phyloP scores from a whole-genome alignment of 1,284 basidiomycete species.

The Ganoderma leucocontextum region DNA sequence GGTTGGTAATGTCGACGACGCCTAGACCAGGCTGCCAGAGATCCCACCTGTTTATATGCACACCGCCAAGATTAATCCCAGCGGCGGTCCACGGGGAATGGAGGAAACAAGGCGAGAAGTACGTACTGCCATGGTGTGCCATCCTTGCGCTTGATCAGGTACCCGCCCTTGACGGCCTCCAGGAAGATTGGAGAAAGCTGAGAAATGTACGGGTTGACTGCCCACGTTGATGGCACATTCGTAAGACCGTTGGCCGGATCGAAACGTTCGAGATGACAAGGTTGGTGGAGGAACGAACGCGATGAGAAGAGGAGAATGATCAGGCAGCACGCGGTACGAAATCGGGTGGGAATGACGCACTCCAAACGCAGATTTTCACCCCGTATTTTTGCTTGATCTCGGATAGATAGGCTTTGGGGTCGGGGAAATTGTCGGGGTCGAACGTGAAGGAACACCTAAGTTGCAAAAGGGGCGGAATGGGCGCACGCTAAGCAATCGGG shows the following conservation, averaged over 20 bases:
- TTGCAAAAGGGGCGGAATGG: not conserved
- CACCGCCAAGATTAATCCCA: not conserved
- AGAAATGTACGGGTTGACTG: constrained; percentile 75
- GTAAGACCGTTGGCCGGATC: too few relatives aligned
- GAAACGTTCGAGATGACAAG: not conserved
- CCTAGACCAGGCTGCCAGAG: constrained; percentile 79
- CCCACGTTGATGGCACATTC: not conserved
- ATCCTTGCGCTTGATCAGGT: constrained; percentile 74
- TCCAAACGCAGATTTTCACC: constrained; percentile 81
- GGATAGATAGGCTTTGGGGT: constrained; percentile 71
- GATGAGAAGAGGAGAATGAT: not conserved
- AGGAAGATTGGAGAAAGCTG: constrained; percentile 76
- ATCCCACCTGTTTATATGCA: constrained; percentile 58
- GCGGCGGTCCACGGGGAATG: not conserved
- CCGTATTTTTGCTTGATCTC: constrained; percentile 75
- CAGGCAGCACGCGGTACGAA: constrained; percentile 1
- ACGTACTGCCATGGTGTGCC: constrained; percentile 78
- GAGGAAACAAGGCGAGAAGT: not conserved
- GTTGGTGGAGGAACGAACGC: not conserved
- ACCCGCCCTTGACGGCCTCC: constrained; percentile 71
- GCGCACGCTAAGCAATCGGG: not conserved
- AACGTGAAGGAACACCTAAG: constrained; percentile 78
- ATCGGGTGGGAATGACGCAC: constrained; percentile 48
- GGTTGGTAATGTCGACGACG: constrained; percentile 78
- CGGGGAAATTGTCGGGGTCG: constrained; percentile 78